Base-by-base conservation (phyloP, 768 basidiomycete species). In the Leccinellum albellum region DNA sequence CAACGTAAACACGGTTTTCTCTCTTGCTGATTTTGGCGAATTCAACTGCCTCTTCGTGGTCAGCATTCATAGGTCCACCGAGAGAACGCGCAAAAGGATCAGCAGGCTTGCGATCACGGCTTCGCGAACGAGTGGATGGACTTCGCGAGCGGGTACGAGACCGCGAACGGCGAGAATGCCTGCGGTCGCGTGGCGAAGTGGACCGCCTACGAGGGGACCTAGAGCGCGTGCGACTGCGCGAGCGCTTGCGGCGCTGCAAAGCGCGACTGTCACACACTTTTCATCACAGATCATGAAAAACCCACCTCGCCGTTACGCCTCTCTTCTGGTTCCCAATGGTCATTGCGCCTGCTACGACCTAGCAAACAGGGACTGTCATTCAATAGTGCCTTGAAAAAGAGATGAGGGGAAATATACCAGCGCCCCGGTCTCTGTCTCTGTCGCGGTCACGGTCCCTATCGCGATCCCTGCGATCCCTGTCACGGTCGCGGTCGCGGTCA, bases 1-100 rank as follows among this genome's bases (percentile, higher is more conserved):
- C 96, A 74, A 98, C 93, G 69, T 99, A 99, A 68, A 98, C 94
- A 66, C 96, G 83, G 74, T 98, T 94, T 82, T 98, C 97, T 78
- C 92, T 85, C 83, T 95, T 93, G 88, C 91, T 94, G 70, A 88
- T 83, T 74, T 97, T 95, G 68, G 94, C 86, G 66, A 98, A 96
- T 73, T 95, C 96, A 66, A 87, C 86, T 15, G 96, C 96, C 69
- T 97, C 95, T 78, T 95, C 91, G 62, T 91, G 89, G 23, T 87
- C 84, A 24, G 91, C 91, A 62, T 94, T 93, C 82, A 93, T 91
- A 3, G 91, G 91, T 1, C 91, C 90, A 13, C 91, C 90, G 33
- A 93, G 85, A 8, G 90, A 91, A 59, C 87, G 87, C 8, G 88
- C 75, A 65, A 91, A 89, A 6, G 86, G 70, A 60, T 90, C 89